phyloP scores from a whole-genome alignment of 345 rosid genomes.

The thale cress (Arabidopsis thaliana) region TAIR10.1 NC_003070.9:799501-800000 shows the following conservation, averaged over 20 bases:
- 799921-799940: constrained; percentile 15
- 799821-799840: constrained; percentile 83
- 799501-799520: constrained; percentile 7
- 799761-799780: neutral
- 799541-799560: neutral
- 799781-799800: constrained; percentile 3
- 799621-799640: constrained; percentile 42
- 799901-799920: constrained; percentile 70
- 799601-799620: constrained; percentile 1
- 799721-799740: neutral
- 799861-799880: constrained; percentile 78
- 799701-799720: constrained; percentile 91
- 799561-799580: neutral
- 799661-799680: constrained; percentile 85
- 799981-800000: constrained; percentile 46
- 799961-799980: neutral
- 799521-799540: neutral
- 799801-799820: neutral
- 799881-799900: constrained; percentile 83
- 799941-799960: neutral
- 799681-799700: constrained; percentile 78
- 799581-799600: neutral
- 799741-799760: neutral
- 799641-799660: constrained; percentile 77
- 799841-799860: constrained; percentile 78